These are phyloP conservation scores for Dothideomycetes sp. DNA, from an alignment of 2,329 filamentous ascomycete species.

Conservation along the genomic window DNA sequence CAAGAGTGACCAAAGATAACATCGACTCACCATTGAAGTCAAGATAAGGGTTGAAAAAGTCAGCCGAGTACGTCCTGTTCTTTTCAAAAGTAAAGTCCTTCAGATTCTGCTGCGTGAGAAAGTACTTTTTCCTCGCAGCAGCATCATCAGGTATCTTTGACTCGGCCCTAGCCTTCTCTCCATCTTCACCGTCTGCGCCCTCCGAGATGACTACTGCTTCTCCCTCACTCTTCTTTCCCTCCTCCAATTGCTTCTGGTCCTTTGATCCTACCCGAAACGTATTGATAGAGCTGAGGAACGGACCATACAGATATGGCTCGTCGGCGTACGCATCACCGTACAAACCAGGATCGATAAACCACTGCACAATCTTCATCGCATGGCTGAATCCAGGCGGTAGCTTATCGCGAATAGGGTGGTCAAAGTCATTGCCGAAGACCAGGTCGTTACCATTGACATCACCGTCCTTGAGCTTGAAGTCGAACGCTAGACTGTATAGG, in stretches of 20 bases:
- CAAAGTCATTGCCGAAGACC: slow-evolving; percentile 93
- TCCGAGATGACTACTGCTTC: slow-evolving; percentile 47
- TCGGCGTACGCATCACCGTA: slow-evolving; percentile 87
- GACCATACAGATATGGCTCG: slow-evolving; percentile 74
- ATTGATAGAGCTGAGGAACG: slow-evolving; percentile 72
- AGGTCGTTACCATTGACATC: slow-evolving; percentile 59
- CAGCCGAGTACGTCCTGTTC: slow-evolving; percentile 50
- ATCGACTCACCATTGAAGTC: slow-evolving; percentile 66
- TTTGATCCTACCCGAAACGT: slow-evolving; percentile 54
- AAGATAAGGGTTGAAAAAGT: slow-evolving; percentile 88
- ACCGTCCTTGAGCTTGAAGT: slow-evolving; percentile 62
- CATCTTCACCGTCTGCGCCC: slow-evolving; percentile 33
- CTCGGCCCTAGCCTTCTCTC: slow-evolving; percentile 27
- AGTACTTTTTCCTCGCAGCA: slow-evolving; percentile 46
- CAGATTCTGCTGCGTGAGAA: slow-evolving; percentile 44
- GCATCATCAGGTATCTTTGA: slow-evolving; percentile 28
- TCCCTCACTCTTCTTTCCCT: slow-evolving; percentile 31
- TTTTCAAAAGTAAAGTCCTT: slow-evolving; percentile 50
- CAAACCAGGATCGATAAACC: slow-evolving; percentile 82
- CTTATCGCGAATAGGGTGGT: slow-evolving; percentile 74
- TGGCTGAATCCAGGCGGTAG: slow-evolving; percentile 79
- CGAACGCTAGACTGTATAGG: slow-evolving; percentile 75
- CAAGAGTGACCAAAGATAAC: no score
- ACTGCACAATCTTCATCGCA: slow-evolving; percentile 75
- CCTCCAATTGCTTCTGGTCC: slow-evolving; percentile 16